These are phyloP conservation scores for Laetiporus sulphureus DNA, from an alignment of 1,284 basidiomycete species.

Conservation along the genomic window DNA sequence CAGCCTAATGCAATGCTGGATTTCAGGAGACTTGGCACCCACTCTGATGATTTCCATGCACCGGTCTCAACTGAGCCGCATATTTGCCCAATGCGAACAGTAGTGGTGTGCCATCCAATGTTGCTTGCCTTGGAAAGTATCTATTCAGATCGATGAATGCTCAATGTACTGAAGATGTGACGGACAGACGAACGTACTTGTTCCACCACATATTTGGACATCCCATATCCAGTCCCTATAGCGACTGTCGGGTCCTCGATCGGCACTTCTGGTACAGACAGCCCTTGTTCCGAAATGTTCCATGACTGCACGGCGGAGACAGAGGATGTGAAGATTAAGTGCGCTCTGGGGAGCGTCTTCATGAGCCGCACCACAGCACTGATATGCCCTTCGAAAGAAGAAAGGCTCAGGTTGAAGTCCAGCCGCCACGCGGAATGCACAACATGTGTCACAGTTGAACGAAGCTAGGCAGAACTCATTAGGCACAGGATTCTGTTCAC, in stretches of 20 bases:
- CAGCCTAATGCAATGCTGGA: slow-evolving; percentile 22
- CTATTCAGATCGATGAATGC: not conserved
- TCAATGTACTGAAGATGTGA: not conserved
- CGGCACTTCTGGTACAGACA: not conserved
- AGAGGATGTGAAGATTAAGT: not conserved
- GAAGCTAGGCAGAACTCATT: slow-evolving; percentile 2
- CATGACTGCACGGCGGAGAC: not conserved
- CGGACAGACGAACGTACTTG: not conserved
- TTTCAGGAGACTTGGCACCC: slow-evolving; percentile 36
- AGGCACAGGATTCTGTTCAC: not conserved
- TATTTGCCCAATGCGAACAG: slow-evolving; percentile 37
- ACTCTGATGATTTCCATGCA: slow-evolving; percentile 36
- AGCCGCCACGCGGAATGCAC: slow-evolving; percentile 11
- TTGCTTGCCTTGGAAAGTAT: slow-evolving; percentile 16
- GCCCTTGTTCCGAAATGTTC: not conserved
- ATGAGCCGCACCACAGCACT: not conserved
- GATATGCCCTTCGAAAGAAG: slow-evolving; percentile 5
- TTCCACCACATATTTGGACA: slow-evolving; percentile 3
- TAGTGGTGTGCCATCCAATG: slow-evolving; percentile 19
- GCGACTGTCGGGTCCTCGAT: not conserved
- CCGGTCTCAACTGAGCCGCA: slow-evolving; percentile 29
- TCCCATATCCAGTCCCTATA: slow-evolving; percentile 1
- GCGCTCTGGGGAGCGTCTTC: not conserved
- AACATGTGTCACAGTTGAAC: slow-evolving; percentile 6
- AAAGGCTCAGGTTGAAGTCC: slow-evolving; percentile 3